These are phyloP conservation scores for Luvunga scandens DNA, from an alignment of 345 rosid genomes.

Conservation along the genomic window DNA sequence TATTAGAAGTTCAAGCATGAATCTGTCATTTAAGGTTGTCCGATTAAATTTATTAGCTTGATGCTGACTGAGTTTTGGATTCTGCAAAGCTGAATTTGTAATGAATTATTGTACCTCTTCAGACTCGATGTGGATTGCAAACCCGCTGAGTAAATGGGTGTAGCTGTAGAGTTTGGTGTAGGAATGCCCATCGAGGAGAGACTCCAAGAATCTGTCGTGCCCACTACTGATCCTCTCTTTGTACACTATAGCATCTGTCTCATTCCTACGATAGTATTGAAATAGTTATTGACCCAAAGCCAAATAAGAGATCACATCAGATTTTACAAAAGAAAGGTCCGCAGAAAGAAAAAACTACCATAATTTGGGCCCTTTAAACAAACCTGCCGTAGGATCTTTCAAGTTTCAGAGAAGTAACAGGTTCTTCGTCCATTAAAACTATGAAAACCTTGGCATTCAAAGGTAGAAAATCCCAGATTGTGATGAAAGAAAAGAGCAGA, in stretches of 20 bases:
- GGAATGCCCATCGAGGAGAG: slow-evolving; percentile 26
- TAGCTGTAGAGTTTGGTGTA: slow-evolving; percentile 47
- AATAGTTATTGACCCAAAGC: background rate
- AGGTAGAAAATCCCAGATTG: background rate
- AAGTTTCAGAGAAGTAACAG: slow-evolving; percentile 25
- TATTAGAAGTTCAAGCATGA: background rate
- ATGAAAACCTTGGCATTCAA: slow-evolving; percentile 35
- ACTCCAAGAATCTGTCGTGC: slow-evolving; percentile 32
- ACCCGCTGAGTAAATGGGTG: slow-evolving; percentile 44
- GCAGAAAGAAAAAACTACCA: background rate
- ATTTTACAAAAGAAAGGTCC: background rate
- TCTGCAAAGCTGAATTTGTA: background rate
- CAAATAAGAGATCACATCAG: background rate
- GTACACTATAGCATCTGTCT: slow-evolving; percentile 12
- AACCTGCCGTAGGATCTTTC: slow-evolving; percentile 19
- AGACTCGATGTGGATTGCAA: slow-evolving; percentile 36
- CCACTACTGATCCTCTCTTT: slow-evolving; percentile 25
- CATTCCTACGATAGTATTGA: slow-evolving; percentile 8
- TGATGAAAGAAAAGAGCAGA: slow-evolving; percentile 13
- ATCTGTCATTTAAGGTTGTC: background rate
- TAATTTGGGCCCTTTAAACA: background rate
- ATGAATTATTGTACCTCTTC: slow-evolving; percentile 27
- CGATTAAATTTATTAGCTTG: background rate
- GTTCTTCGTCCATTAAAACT: slow-evolving; percentile 34
- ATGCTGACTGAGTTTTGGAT: background rate